phyloP scores from a whole-genome alignment of 2,329 filamentous ascomycete genomes.

The Sclerotinia trifoliorum region DNA sequence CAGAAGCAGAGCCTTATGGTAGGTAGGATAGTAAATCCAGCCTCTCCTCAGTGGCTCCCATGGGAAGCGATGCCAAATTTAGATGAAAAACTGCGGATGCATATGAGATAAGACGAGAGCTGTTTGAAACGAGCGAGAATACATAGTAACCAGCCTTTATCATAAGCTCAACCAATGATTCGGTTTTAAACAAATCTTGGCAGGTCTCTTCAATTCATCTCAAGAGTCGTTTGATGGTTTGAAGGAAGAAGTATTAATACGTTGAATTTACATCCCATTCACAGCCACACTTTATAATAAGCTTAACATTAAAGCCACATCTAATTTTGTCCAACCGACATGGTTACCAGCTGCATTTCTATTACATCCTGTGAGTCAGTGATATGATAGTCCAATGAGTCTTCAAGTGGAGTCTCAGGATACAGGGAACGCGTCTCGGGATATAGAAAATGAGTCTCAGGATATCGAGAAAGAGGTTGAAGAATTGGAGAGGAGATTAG shows the following conservation, averaged over 20 bases:
- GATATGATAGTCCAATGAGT: conserved; percentile 13
- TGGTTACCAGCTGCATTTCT: neutral
- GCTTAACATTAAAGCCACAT: conserved; percentile 12
- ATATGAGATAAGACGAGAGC: neutral
- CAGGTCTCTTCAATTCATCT: neutral
- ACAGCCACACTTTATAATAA: conserved; percentile 17
- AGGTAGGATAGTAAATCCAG: neutral
- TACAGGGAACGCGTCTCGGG: conserved; percentile 7
- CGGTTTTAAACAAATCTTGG: neutral
- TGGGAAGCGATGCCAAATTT: neutral
- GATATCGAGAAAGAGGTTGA: conserved; percentile 53
- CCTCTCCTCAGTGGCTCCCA: neutral
- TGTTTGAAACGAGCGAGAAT: neutral
- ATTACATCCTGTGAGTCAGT: neutral
- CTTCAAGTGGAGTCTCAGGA: conserved; percentile 19
- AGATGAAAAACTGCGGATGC: neutral
- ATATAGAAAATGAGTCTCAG: conserved; percentile 22
- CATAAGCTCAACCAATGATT: neutral
- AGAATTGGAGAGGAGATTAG: conserved; percentile 51
- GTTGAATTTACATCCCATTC: neutral
- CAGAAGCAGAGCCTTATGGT: neutral
- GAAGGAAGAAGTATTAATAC: neutral
- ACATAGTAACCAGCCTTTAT: neutral
- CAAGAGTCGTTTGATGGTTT: neutral
- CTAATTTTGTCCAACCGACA: neutral